These are phyloP conservation scores for Neurospora intermedia DNA, from an alignment of 495 filamentous ascomycete species.

Conservation along the genomic window DNA sequence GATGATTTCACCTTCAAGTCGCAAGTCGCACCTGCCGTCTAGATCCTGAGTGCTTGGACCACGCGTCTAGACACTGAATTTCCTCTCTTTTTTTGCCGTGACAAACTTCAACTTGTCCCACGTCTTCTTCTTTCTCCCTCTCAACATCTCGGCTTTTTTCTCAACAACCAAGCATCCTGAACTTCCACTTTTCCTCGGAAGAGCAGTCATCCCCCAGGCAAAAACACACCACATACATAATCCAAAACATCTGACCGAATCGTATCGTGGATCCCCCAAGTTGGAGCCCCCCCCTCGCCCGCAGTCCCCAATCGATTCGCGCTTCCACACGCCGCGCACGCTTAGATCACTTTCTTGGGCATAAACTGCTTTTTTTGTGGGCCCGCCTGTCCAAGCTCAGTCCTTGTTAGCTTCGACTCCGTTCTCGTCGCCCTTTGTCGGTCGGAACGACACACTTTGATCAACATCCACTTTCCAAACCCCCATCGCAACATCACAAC, in stretches of 20 bases:
- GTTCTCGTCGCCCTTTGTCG: not conserved
- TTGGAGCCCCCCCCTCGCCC: not conserved
- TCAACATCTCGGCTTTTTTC: not conserved
- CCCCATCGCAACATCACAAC: constrained; percentile 1
- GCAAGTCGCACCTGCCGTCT: not conserved
- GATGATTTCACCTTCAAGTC: not conserved
- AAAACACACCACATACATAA: not conserved
- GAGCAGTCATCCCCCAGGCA: constrained; percentile 5
- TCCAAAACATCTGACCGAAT: not conserved
- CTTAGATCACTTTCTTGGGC: not conserved
- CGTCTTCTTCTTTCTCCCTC: not conserved
- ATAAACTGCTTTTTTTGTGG: not conserved
- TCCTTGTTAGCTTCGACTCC: not conserved
- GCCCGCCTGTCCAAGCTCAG: not conserved
- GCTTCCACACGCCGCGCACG: constrained; percentile 1
- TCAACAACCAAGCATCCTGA: not conserved
- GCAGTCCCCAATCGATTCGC: not conserved
- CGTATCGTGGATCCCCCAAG: constrained; percentile 2
- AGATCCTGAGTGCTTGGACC: not conserved
- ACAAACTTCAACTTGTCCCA: not conserved
- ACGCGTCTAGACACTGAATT: not conserved
- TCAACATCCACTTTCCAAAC: not conserved
- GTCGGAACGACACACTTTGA: not conserved
- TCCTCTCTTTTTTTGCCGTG: not conserved
- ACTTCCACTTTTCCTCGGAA: constrained; percentile 10